Evolutionary conservation across 1,139 yeast genomes (phyloP).

Genomic region (Blastobotrys capitulatus): DNA sequence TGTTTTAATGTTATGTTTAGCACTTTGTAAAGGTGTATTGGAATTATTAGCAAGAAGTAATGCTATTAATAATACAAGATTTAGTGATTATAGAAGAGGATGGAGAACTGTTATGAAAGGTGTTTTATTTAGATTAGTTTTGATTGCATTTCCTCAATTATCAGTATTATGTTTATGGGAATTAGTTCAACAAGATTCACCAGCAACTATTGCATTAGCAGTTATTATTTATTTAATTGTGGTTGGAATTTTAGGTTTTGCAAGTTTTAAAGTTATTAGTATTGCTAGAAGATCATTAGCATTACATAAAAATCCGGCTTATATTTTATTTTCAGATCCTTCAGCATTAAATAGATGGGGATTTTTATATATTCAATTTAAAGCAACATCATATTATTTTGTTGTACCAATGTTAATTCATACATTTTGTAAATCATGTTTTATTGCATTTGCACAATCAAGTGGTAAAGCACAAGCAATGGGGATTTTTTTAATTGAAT

Average conservation of each 20-base stretch:
- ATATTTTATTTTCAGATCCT: slow-evolving; percentile 79
- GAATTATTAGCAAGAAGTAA: slow-evolving; percentile 64
- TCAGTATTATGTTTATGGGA: slow-evolving; percentile 86
- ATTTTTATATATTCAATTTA: slow-evolving; percentile 82
- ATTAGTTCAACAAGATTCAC: slow-evolving; percentile 73
- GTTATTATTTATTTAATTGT: slow-evolving; percentile 56
- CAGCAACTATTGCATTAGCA: slow-evolving; percentile 77
- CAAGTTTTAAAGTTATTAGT: slow-evolving; percentile 62
- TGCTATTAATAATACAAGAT: slow-evolving; percentile 52
- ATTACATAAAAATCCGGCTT: slow-evolving; percentile 87
- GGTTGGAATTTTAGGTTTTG: slow-evolving; percentile 59
- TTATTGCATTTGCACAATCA: slow-evolving; percentile 80
- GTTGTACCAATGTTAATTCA: slow-evolving; percentile 59
- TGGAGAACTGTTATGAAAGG: slow-evolving; percentile 85
- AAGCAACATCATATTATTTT: slow-evolving; percentile 86
- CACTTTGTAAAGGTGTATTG: slow-evolving; percentile 65
- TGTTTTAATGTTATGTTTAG: slow-evolving; percentile 57
- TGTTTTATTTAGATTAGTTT: slow-evolving; percentile 71
- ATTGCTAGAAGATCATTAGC: slow-evolving; percentile 68
- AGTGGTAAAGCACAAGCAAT: slow-evolving; percentile 79
- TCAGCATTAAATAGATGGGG: slow-evolving; percentile 83
- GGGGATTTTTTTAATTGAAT: slow-evolving; percentile 68
- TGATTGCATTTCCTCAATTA: slow-evolving; percentile 82
- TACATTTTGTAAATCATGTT: slow-evolving; percentile 66
- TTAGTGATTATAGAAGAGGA: slow-evolving; percentile 71